A percentile compares a stretch with the other conserved stretches of the same genome.
Evolutionary conservation across 371 early-diverging fungal genomes (phyloP).

Genomic region (Phascolomyces articulosus): DNA sequence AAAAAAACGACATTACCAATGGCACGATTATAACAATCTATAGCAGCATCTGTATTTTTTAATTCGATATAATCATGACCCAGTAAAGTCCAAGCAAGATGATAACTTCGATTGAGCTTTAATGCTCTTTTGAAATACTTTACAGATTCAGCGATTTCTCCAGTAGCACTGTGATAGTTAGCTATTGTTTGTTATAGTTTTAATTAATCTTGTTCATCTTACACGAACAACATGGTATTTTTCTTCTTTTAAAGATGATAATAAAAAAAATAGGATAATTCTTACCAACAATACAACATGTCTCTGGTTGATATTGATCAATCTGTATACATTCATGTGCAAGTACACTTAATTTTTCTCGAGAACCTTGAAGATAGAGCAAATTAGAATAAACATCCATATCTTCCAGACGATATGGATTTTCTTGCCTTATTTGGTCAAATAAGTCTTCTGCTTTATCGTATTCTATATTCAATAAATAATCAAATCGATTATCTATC

Average conservation of each 20-base stretch:
- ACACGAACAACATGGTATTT: too few species aligned
- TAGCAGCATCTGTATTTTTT: constrained; percentile 86
- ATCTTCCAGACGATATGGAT: constrained; percentile 83
- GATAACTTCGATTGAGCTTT: constrained; percentile 75
- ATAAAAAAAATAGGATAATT: background rate
- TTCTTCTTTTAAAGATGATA: background rate
- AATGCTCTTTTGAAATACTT: constrained; percentile 86
- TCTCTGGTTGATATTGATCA: constrained; percentile 88
- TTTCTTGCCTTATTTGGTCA: constrained; percentile 62
- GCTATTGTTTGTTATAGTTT: constrained; percentile 38
- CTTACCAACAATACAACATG: constrained; percentile 82
- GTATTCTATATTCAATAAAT: constrained; percentile 56
- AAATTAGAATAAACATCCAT: constrained; percentile 91
- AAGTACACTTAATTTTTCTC: constrained; percentile 73
- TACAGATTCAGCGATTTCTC: constrained; percentile 86
- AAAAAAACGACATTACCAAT: too few species aligned
- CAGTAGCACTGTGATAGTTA: constrained; percentile 87
- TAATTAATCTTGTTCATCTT: too few species aligned
- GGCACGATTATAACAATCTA: constrained; percentile 89
- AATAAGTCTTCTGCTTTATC: constrained; percentile 72
- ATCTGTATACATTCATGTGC: constrained; percentile 76
- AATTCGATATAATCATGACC: constrained; percentile 96
- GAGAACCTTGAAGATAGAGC: constrained; percentile 79
- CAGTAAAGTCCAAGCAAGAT: constrained; percentile 89
- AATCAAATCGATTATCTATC: too few species aligned